Base-by-base conservation (phyloP, 768 basidiomycete species). In the Lactarius quietus region DNA sequence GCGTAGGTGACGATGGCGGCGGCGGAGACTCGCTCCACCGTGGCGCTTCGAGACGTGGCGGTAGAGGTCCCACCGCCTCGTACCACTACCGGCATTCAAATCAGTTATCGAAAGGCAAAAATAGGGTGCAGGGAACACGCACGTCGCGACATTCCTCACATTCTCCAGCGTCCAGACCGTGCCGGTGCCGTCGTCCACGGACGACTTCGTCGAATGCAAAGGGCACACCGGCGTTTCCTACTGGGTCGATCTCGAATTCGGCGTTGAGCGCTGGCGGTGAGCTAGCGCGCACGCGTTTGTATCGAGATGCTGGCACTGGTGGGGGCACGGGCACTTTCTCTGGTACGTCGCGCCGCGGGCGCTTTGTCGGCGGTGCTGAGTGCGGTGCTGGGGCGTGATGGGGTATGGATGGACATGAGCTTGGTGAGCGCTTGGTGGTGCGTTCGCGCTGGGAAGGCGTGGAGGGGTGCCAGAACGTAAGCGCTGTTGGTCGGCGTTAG, bases 131-230 rank as follows among this genome's bases (percentile, higher is more conserved):
- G 10, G 8, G 36, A 38, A n/a, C n/a, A n/a, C 84, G 64, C 71
- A 92, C 93, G 57, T 87, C 88, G 45, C 79, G 83, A 73, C 94
- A 96, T 65, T 87, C 88, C 68, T 91, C 90, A 73, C 93, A 96
- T 67, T 93, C 91, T 2, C 81, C 85, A 4, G 83, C 94, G 57
- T 89, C 81, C 80, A 96, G 81, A 59, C 78, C 77, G 69, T 80
- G 81, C 36, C 95, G 79, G 38, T 84, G 83, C 20, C 83, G 82
- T 70, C 82, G 88, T 45, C 78, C 80, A 31, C 93, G 80, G 15
- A 92, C 88, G 18, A 93, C 91, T 57, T 88, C 86, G 52, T 93
- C 88, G 70, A 82, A 96, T 68, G 87, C 86, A 73, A 83, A 88
- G 51, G 78, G 76, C 12, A 84, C 54, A 0, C 92, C 93, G 0